Evolutionary conservation across 257 asterid species (phyloP).

Genomic region (Henckelia pumila): DNA sequence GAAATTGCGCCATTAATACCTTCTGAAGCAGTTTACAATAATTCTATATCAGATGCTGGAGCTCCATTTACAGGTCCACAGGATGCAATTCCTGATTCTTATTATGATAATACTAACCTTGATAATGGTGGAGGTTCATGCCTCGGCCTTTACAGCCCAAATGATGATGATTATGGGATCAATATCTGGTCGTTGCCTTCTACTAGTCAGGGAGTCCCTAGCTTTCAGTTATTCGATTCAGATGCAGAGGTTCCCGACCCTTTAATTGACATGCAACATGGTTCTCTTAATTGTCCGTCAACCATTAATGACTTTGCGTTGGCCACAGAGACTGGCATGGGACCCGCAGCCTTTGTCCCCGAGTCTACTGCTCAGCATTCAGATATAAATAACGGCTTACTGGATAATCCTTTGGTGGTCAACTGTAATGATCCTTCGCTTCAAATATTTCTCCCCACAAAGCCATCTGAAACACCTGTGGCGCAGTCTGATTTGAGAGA

Average conservation of each 20-base stretch:
- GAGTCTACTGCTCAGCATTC: slow-evolving; percentile 42
- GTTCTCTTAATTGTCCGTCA: slow-evolving; percentile 51
- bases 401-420: slow-evolving; percentile 68
- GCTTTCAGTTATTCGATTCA: slow-evolving; percentile 82
- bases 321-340: slow-evolving; percentile 51
- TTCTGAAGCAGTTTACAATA: slow-evolving; percentile 38
- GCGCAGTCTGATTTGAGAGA: slow-evolving; percentile 52
- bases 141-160: slow-evolving; percentile 47
- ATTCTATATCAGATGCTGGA: slow-evolving; percentile 38
- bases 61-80: slow-evolving; percentile 43
- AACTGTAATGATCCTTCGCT: slow-evolving; percentile 82
- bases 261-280: slow-evolving; percentile 59
- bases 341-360: slow-evolving; percentile 51
- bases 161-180: slow-evolving; percentile 67
- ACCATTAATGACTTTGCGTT: slow-evolving; percentile 50
- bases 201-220: slow-evolving; percentile 68
- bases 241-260: slow-evolving; percentile 66
- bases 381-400: slow-evolving; percentile 52
- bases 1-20: slow-evolving; percentile 50
- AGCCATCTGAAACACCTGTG: slow-evolving; percentile 60
- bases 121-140: slow-evolving; percentile 46
- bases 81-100: slow-evolving; percentile 60
- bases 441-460: slow-evolving; percentile 89
- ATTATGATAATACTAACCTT: slow-evolving; percentile 49
- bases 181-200: slow-evolving; percentile 77